Evolutionary conservation across 176 grass and related monocot genomes (phyloP).

Genomic region (Zoysia japonica): DNA sequence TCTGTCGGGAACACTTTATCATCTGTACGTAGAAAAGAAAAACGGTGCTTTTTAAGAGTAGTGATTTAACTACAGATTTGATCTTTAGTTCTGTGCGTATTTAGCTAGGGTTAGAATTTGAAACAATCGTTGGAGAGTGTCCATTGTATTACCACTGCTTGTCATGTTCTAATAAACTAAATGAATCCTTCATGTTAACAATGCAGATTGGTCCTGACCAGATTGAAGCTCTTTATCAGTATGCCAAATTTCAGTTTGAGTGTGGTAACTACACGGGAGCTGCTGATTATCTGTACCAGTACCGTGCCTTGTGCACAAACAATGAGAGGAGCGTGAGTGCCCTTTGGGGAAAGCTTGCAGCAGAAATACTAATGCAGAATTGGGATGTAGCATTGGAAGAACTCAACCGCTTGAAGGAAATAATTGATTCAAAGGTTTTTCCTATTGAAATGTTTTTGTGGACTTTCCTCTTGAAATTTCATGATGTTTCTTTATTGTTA

Average conservation of each 20-base stretch:
- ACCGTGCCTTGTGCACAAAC: constrained; percentile 77
- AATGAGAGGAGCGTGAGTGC: constrained; percentile 81
- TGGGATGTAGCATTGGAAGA: constrained; percentile 81
- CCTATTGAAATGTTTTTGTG: no score
- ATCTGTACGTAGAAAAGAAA: no score
- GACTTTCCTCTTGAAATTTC: neutral
- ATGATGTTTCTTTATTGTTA: neutral
- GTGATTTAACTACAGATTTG: no score
- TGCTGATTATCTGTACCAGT: constrained; percentile 81
- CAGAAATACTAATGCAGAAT: constrained; percentile 90
- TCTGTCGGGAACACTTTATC: no score
- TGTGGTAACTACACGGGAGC: constrained; percentile 86
- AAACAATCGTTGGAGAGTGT: neutral
- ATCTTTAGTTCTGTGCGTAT: neutral
- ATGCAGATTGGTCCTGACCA: constrained; percentile 82
- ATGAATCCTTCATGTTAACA: constrained; percentile 24
- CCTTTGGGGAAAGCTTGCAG: constrained; percentile 80
- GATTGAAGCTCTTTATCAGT: constrained; percentile 90
- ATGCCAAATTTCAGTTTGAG: constrained; percentile 88
- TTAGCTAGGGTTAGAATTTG: neutral
- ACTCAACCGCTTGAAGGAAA: constrained; percentile 87
- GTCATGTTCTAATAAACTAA: neutral
- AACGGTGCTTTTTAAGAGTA: no score
- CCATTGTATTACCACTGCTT: neutral
- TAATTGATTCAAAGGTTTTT: constrained; percentile 89